A percentile compares a stretch with the other conserved stretches of the same genome.
phyloP scores from a whole-genome alignment of 1,284 basidiomycete genomes.

The Rhodotorula sp. region DNA sequence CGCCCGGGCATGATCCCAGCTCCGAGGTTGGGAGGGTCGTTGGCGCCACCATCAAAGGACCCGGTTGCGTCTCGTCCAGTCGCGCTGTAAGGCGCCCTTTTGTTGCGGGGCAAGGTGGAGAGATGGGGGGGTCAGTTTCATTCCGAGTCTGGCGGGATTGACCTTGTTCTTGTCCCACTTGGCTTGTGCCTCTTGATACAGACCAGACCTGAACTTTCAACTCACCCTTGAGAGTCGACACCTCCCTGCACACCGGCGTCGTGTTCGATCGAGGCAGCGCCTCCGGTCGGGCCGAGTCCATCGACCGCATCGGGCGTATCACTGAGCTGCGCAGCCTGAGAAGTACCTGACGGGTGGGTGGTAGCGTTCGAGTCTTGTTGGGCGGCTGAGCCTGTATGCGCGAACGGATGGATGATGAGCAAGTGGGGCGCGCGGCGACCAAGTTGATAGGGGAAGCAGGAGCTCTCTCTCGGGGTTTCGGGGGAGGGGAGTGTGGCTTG shows the following conservation, averaged over 20 bases:
- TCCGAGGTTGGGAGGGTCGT: constrained; percentile 20
- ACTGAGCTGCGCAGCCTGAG: neutral
- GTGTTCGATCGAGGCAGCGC: constrained; percentile 1
- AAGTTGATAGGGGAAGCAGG: neutral
- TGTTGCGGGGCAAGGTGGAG: no score
- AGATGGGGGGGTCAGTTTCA: neutral
- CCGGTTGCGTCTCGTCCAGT: constrained; percentile 24
- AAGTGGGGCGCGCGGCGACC: neutral
- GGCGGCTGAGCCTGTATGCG: neutral
- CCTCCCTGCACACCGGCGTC: neutral
- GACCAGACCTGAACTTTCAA: neutral
- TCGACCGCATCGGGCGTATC: constrained; percentile 4
- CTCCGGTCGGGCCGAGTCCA: constrained; percentile 4
- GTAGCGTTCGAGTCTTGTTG: neutral
- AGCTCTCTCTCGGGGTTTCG: neutral
- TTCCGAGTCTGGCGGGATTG: no score
- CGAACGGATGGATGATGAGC: neutral
- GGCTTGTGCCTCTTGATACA: no score
- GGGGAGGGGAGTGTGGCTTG: neutral
- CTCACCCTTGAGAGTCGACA: neutral
- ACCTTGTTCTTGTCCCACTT: no score
- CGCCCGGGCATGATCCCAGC: constrained; percentile 12
- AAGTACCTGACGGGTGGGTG: no score
- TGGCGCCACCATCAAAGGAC: constrained; percentile 27
- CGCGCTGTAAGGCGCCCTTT: constrained; percentile 21